Evolutionary conservation across 148 eudicot genomes (phyloP).

Genomic region (Rhododendron mucronatum): DNA sequence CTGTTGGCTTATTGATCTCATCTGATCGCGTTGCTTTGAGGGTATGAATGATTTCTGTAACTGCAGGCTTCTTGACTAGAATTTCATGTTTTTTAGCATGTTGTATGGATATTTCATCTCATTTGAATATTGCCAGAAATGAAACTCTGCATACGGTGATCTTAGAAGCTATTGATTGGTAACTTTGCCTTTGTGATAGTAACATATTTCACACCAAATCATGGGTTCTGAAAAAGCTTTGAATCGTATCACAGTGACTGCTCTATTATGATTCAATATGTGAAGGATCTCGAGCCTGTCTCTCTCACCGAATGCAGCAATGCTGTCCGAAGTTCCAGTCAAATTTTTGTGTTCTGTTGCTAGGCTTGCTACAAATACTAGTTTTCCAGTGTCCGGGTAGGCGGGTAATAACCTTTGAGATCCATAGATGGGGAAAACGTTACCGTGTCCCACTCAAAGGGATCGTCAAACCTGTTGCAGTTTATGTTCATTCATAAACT

Average conservation of each 20-base stretch:
- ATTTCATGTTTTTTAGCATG: background rate
- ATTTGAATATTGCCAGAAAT: background rate
- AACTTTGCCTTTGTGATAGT: background rate
- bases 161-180: background rate
- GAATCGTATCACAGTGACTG: background rate
- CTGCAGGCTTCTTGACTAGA: background rate
- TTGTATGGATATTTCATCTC: background rate
- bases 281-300: background rate
- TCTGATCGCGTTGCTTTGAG: background rate
- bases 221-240: too few relatives aligned
- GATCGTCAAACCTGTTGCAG: background rate
- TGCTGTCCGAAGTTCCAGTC: background rate
- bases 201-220: background rate
- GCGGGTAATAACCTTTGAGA: too few relatives aligned
- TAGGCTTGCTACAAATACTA: background rate
- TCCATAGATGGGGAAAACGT: background rate
- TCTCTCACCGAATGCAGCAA: too few relatives aligned
- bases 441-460: background rate
- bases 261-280: background rate
- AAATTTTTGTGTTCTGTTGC: background rate
- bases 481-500: too few relatives aligned
- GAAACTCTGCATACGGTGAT: background rate
- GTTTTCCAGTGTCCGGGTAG: background rate
- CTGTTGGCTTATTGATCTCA: background rate
- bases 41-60: background rate